phyloP scores from a whole-genome alignment of 1,139 yeast genomes.

The Scheffersomyces titani region DNA sequence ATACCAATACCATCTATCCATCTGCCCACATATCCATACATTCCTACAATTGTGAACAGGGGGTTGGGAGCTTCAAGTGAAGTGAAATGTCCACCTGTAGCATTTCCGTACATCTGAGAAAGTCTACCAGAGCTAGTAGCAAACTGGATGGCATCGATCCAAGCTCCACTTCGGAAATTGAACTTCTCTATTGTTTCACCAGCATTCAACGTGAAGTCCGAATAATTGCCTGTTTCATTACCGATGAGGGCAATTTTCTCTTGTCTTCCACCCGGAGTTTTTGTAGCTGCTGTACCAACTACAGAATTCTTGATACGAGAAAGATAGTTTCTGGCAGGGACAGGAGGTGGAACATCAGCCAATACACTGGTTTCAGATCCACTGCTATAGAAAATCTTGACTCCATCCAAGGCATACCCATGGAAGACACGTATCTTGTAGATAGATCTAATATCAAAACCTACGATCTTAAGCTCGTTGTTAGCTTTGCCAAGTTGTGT shows the following conservation, averaged over 20 bases:
- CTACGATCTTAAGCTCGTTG: constrained; percentile 21
- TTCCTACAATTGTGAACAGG: constrained; percentile 60
- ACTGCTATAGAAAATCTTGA: constrained; percentile 30
- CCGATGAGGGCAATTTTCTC: constrained; percentile 53
- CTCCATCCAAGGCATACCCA: constrained; percentile 81
- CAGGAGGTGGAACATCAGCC: constrained; percentile 29
- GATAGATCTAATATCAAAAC: constrained; percentile 34
- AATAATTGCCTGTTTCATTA: constrained; percentile 53
- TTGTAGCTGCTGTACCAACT: constrained; percentile 11
- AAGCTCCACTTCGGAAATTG: constrained; percentile 71
- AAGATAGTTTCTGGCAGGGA: constrained; percentile 52
- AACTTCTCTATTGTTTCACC: constrained; percentile 66
- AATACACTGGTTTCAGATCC: constrained; percentile 5
- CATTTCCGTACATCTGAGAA: constrained; percentile 60
- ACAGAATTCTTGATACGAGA: constrained; percentile 22
- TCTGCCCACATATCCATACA: constrained; percentile 62
- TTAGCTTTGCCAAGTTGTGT: constrained; percentile 40
- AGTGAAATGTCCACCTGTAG: constrained; percentile 66
- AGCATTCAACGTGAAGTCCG: constrained; percentile 55
- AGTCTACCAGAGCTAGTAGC: constrained; percentile 51
- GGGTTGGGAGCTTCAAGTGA: constrained; percentile 57
- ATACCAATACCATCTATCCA: constrained; percentile 81
- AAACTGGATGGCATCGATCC: constrained; percentile 89
- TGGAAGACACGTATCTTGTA: constrained; percentile 60
- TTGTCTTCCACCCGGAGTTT: constrained; percentile 3